Evolutionary conservation across 768 basidiomycete species (phyloP), one percentile per base, ranked within the genome.

Genomic region (Lactarius pseudohatsudake): DNA sequence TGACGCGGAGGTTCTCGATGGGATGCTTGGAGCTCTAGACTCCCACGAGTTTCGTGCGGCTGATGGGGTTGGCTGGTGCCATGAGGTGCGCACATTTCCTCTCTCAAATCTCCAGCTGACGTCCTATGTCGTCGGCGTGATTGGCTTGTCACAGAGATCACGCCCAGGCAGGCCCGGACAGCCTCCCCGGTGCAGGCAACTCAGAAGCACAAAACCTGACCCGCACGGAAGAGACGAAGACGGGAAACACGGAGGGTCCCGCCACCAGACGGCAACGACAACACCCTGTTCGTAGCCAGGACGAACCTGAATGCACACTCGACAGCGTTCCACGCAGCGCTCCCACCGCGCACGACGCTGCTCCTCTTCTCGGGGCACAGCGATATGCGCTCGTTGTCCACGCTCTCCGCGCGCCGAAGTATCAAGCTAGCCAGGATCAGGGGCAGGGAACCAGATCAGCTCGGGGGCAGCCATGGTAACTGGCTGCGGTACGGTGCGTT

Each of bases 321-420:
- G 4, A 75, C 77, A 43, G 72, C 77, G 1, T 98, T 0, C 94
- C 95, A 0, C 75, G 78, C 82, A 0, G 75, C 86, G 0, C 83
- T 98, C 0, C 94, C 30, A 30, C 30, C 30, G 30, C 30, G 3
- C 30, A 93, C 95, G 0, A 94, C 94, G 0, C 75, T 98, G 26
- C 77, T 98, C 61, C 80, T 98, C 50, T 88, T 97, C 73, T 91
- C 90, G 0, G 96, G 96, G 1, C 93, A 98, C 72, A 86, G 43
- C 20, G 20, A 45, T 8, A 20, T 30, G 95, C 85, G 92, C 0
- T 79, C 76, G 6, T 94, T 96, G 92, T 80, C 89, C 3, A 75
- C 81, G 32, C 78, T 98, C 26, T 30, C 61, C 8, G 30, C 61
- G 0, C 40, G 50, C 5, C 65, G 30, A 1, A 62, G 40, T 57